These are phyloP conservation scores for Theileria annulata DNA, from an alignment of 169 alveolate species.

Conservation along the genomic window DNA sequence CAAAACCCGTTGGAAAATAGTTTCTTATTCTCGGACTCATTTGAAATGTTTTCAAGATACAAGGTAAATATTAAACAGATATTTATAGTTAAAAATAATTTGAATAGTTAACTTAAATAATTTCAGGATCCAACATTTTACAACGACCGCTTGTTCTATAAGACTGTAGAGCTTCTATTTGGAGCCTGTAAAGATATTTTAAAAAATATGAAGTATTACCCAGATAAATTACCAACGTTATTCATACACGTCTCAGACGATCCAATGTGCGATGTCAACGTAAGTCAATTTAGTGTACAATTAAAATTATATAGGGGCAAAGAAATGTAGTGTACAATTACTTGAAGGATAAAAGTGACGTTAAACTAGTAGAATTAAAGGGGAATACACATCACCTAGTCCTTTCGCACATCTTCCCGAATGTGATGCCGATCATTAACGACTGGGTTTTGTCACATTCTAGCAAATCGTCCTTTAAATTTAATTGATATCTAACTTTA, in stretches of 20 bases:
- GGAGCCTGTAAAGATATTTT: constrained; percentile 49
- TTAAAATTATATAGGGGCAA: constrained; percentile 6
- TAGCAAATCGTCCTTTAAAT: constrained; percentile 4
- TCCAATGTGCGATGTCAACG: constrained; percentile 39
- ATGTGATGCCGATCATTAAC: constrained; percentile 4
- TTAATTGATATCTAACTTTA: background rate
- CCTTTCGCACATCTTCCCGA: background rate
- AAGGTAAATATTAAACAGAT: background rate
- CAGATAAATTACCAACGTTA: constrained; percentile 54
- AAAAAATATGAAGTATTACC: constrained; percentile 45
- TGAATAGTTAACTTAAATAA: background rate
- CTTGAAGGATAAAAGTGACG: constrained; percentile 15
- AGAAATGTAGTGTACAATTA: constrained; percentile 3
- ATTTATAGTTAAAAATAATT: background rate
- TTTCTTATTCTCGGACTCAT: background rate
- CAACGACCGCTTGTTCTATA: constrained; percentile 43
- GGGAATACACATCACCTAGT: constrained; percentile 4
- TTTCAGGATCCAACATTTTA: constrained; percentile 43
- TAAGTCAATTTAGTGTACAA: background rate
- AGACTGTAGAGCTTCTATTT: constrained; percentile 48
- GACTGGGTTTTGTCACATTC: constrained; percentile 21
- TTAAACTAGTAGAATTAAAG: constrained; percentile 13
- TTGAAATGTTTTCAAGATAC: constrained; percentile 19
- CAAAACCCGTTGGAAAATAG: constrained; percentile 11
- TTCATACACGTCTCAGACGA: constrained; percentile 61